Evolutionary conservation across 2,329 filamentous ascomycete genomes (phyloP), one percentile per base, ranked within the genome.

Genomic region (Cryphonectria japonica): DNA sequence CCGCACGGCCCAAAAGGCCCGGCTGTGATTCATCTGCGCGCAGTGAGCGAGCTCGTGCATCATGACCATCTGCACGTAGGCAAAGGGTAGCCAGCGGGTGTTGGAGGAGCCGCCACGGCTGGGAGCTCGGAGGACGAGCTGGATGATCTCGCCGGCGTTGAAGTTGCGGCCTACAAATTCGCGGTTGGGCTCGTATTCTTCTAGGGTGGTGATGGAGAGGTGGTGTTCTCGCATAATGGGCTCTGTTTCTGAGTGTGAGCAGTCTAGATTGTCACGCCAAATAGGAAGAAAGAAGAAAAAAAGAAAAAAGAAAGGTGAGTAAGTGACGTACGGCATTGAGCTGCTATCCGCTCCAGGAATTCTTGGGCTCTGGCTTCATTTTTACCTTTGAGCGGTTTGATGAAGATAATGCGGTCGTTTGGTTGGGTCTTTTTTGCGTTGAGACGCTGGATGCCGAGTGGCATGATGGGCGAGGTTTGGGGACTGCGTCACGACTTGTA

Each of bases 31-130:
- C 94, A 97, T 97, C 78, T 97, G 91, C 79, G 93, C 92, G 85
- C 92, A 95, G 79, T 97, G 93, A 3, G 93, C 93, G 41, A 97
- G 84, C 83, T 96, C 93, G 79, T 97, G 94, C 89, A 97, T 95
- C 94, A 97, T 97, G 75, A 97, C 93, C 92, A 96, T 95, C 80
- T 96, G 93, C 22, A 97, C 92, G 77, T 94, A 94, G 73, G 89
- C 85, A 77, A 96, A 94, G 0, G 93, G 92, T 32, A 97, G 83
- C 94, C 94, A 97, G 71, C 83, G 86, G 37, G 57, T 60, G 14
- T 26, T 7, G 6, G 57, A 60, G 57, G 57, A 60, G 37, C 37
- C 26, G 9, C 29, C 2, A n/a, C 32, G 2, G 34, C 88, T 88
- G 0, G 86, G 86, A 0, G 92, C 89, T 75, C 91, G 91, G 37